A percentile compares a stretch with the other conserved stretches of the same genome.
Evolutionary conservation across 768 basidiomycete genomes (phyloP).

Genomic region (Kwoniella sp.): DNA sequence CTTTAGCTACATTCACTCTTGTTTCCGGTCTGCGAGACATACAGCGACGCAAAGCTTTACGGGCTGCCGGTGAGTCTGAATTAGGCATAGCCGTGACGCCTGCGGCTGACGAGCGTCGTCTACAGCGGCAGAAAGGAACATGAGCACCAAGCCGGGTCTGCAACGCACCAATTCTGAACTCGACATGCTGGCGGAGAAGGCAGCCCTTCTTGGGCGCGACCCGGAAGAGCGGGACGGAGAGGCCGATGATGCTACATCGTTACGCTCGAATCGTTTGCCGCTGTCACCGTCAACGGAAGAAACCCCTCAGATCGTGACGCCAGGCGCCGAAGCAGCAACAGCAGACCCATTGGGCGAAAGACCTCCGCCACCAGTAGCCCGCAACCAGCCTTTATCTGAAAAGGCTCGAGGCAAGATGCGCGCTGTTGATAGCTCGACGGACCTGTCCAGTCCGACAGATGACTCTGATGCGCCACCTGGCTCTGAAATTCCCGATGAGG

Average conservation of each 20-base stretch:
- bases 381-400: constrained; percentile 58
- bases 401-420: constrained; percentile 90
- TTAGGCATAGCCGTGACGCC: background rate
- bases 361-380: background rate
- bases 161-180: constrained; percentile 36
- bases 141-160: constrained; percentile 10
- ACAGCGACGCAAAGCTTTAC: constrained; percentile 64
- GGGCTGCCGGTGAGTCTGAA: constrained; percentile 27
- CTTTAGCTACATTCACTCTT: constrained; percentile 86
- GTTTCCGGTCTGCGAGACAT: constrained; percentile 80
- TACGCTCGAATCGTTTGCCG: background rate
- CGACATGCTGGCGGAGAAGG: constrained; percentile 44
- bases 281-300: background rate
- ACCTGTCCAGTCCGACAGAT: constrained; percentile 6
- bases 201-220: constrained; percentile 36
- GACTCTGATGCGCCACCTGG: constrained; percentile 51
- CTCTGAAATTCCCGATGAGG: constrained; percentile 52
- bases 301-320: no score
- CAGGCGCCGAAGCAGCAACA: background rate
- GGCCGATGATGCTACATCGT: background rate
- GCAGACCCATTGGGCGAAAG: no score
- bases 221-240: constrained; percentile 19
- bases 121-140: constrained; percentile 8
- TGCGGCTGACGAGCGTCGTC: background rate
- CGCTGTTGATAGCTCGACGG: constrained; percentile 52